Evolutionary conservation across 805 yeast genomes (phyloP), one percentile per base, ranked within the genome.

Genomic region (Kazachstania psychrophila): DNA sequence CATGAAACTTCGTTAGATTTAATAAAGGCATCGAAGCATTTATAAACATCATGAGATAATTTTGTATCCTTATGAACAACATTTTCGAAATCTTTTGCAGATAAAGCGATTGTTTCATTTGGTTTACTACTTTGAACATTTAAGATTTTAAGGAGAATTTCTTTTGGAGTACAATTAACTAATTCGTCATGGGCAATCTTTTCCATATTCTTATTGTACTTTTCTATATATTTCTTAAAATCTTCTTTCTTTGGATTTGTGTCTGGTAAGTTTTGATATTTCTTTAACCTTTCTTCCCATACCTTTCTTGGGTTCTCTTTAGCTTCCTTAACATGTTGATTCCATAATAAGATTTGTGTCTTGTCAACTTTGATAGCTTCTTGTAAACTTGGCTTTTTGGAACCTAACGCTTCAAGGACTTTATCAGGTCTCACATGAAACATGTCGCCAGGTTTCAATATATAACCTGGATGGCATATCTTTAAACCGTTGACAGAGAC

Each of bases 401-500:
- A 75, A 44, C 97, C 97, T 60, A 88, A 62, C 2, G 96, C 96
- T 41, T 69, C 70, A 38, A 89, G 65, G 8, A 87, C 97, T 50
- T 79, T 78, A 43, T 79, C 88, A 9, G 97, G 96, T 34, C 71
- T 74, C 27, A 88, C 95, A 42, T 77, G 68, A 61, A 88, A 87
- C 30, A 88, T 65, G 60, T 89, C 98, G 30, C 97, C 97, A 11
- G 89, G 76, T 44, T 72, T 65, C 51, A 89, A 68, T 10, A 79
- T 74, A 58, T 69, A 89, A 6, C 86, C 75, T 4, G 96, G 95
- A 49, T 82, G 84, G 49, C 70, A 73, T 42, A 88, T 79, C 12
- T 66, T 68, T 24, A 79, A 72, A 8, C 95, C 96, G 55, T 89
- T 92, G 27, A 89, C 97, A 44, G 69, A 66, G 10, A 89, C 97